phyloP scores from a whole-genome alignment of 1,139 yeast genomes.

The Debaryomycetaceae sp. region DNA sequence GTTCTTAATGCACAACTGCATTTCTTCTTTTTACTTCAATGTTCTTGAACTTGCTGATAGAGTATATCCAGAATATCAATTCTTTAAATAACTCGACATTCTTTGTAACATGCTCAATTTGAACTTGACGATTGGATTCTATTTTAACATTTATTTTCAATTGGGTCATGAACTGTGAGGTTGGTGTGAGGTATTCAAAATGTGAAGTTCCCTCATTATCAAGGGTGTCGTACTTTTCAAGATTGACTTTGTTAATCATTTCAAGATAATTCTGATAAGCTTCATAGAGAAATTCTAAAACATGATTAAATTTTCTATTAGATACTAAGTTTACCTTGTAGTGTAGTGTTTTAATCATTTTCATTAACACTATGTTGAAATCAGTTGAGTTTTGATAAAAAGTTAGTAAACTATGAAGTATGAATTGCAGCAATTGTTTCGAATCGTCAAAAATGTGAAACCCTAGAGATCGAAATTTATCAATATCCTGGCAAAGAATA shows the following conservation, averaged over 20 bases:
- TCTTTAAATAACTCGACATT: slow-evolving; percentile 8
- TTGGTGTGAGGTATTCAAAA: slow-evolving; percentile 7
- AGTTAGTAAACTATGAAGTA: slow-evolving; percentile 5
- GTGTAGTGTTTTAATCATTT: slow-evolving; percentile 4
- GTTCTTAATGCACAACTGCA: background rate
- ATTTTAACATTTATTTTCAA: slow-evolving; percentile 1
- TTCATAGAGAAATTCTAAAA: slow-evolving; percentile 12
- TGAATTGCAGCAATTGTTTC: slow-evolving; percentile 5
- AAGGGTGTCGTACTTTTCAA: slow-evolving; percentile 12
- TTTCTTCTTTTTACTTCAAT: slow-evolving; percentile 3
- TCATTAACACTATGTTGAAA: slow-evolving; percentile 5
- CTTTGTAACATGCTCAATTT: slow-evolving; percentile 4
- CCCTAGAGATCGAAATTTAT: background rate
- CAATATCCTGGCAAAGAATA: background rate
- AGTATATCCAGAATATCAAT: slow-evolving; percentile 5
- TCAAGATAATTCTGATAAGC: slow-evolving; percentile 9
- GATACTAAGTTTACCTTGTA: slow-evolving; percentile 8
- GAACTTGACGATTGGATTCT: background rate
- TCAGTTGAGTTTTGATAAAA: slow-evolving; percentile 10
- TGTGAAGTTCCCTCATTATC: slow-evolving; percentile 5
- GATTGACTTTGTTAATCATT: slow-evolving; percentile 8
- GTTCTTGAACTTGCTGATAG: slow-evolving; percentile 5
- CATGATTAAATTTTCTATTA: slow-evolving; percentile 6
- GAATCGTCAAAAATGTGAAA: slow-evolving; percentile 2
- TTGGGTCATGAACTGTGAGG: slow-evolving; percentile 3